Conservation (phyloP, 2,329 filamentous ascomycete genomes). For the Fusarium nurragi region DNA sequence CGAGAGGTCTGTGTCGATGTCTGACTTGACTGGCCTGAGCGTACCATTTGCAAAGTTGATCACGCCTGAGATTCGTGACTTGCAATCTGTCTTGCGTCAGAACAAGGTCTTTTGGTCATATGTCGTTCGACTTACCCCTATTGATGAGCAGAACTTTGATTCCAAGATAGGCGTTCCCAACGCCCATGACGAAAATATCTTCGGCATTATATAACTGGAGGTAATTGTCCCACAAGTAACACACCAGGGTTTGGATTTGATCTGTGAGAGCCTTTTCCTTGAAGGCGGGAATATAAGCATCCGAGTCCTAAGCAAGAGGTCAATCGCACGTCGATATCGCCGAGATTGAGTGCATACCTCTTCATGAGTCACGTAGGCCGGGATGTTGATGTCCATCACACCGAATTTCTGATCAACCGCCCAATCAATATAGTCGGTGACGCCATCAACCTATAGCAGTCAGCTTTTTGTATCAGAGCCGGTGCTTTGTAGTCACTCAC, state of each 20-base stretch:
- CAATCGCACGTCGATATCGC: constrained; percentile 5
- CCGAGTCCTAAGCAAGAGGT: constrained; percentile 53
- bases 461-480: constrained; percentile 1
- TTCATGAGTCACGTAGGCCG: constrained; percentile 74
- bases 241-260: constrained; percentile 76
- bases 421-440: constrained; percentile 86
- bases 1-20: constrained; percentile 75
- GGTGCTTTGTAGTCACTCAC: constrained; percentile 61
- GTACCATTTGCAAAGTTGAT: constrained; percentile 84
- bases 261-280: constrained; percentile 62
- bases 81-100: constrained; percentile 62
- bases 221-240: constrained; percentile 97
- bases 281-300: constrained; percentile 57
- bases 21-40: constrained; percentile 81
- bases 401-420: constrained; percentile 79
- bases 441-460: constrained; percentile 75
- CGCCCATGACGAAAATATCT: constrained; percentile 85
- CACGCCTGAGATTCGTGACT: constrained; percentile 73
- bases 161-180: constrained; percentile 88
- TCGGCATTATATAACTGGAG: constrained; percentile 78
- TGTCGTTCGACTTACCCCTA: constrained; percentile 63
- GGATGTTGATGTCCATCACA: constrained; percentile 92
- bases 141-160: constrained; percentile 83
- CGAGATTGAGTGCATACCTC: constrained; percentile 57
- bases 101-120: background rate